phyloP scores from a whole-genome alignment of 768 basidiomycete species.

The Panaeolus papilionaceus region DNA sequence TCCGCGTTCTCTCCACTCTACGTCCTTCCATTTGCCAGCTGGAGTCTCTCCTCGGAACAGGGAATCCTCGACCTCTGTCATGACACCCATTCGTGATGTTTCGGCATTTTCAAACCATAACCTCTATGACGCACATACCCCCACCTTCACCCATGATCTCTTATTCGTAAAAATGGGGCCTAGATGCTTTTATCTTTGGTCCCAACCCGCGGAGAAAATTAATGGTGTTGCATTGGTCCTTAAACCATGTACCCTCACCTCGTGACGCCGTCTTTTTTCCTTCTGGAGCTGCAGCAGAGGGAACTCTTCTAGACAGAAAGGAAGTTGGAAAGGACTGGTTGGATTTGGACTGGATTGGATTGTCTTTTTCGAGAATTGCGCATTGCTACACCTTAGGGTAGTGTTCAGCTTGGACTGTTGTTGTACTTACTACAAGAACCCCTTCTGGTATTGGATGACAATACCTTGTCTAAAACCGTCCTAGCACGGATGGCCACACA shows the following conservation, averaged over 20 bases:
- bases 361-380: slow-evolving; percentile 4
- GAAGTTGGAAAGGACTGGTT: not conserved
- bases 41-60: slow-evolving; percentile 10
- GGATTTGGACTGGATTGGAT: slow-evolving; percentile 8
- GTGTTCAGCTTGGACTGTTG: not conserved
- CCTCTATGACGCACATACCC: not conserved
- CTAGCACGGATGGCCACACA: too few species aligned
- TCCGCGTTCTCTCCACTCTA: slow-evolving; percentile 1
- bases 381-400: slow-evolving; percentile 1
- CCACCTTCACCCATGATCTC: not conserved
- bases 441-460: not conserved
- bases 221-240: slow-evolving; percentile 1
- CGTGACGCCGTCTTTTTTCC: not conserved
- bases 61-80: slow-evolving; percentile 10
- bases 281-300: not conserved
- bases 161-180: not conserved
- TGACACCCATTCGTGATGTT: slow-evolving; percentile 5
- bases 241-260: not conserved
- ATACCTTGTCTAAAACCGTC: not conserved
- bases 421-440: not conserved
- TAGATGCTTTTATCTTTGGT: slow-evolving; percentile 2
- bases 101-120: not conserved
- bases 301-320: not conserved
- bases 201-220: not conserved
- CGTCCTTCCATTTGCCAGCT: slow-evolving; percentile 3